These are phyloP conservation scores for Ophiostoma tasmaniense DNA, from an alignment of 2,329 filamentous ascomycete genomes.

Conservation along the genomic window DNA sequence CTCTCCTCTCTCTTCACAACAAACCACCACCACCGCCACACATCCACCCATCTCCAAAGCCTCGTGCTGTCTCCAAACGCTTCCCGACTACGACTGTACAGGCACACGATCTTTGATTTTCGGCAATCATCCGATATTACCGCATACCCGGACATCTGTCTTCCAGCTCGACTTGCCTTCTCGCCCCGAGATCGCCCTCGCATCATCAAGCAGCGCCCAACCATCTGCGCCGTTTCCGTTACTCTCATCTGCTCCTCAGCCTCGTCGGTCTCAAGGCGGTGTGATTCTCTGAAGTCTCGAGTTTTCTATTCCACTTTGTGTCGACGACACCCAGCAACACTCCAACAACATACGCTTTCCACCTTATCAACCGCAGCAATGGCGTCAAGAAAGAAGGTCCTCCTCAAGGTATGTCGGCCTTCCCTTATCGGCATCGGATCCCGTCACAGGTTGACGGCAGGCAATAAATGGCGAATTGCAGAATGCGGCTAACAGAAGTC, in stretches of 20 bases:
- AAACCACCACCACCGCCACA: not conserved
- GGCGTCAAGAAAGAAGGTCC: slow-evolving; percentile 81
- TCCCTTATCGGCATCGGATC: not conserved
- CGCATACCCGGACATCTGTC: not conserved
- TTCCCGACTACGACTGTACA: not conserved
- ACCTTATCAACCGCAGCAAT: slow-evolving; percentile 38
- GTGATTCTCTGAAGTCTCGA: not conserved
- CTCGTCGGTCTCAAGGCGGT: slow-evolving; percentile 3
- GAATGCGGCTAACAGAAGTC: not conserved
- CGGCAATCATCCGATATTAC: not conserved
- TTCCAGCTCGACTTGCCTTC: not conserved
- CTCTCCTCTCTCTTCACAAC: not conserved
- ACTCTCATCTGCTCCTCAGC: not conserved
- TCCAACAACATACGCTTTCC: not conserved
- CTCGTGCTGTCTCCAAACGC: not conserved
- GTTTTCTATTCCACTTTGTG: not conserved
- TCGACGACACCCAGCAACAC: not conserved
- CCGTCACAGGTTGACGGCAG: not conserved
- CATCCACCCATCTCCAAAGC: not conserved
- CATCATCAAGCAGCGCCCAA: not conserved
- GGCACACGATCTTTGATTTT: not conserved
- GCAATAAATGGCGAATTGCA: not conserved
- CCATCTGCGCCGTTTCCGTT: not conserved
- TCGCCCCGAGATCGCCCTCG: not conserved
- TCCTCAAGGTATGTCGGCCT: slow-evolving; percentile 59